Evolutionary conservation across 768 basidiomycete genomes (phyloP), one percentile per base, ranked within the genome.

Genomic region (Boletus tomentosulus): DNA sequence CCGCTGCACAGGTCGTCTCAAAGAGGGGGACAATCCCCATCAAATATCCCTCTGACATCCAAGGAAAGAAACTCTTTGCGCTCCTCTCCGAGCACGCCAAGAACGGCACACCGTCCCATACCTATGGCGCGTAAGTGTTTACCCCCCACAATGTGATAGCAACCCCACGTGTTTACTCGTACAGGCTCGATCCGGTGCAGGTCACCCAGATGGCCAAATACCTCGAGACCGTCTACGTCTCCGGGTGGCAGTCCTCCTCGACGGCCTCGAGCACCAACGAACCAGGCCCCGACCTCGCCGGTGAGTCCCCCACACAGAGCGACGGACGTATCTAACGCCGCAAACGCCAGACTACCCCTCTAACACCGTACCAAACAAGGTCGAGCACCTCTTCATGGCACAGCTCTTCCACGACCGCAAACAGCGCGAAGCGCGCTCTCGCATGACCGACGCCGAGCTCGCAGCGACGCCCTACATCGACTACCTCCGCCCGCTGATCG

Each of bases 341-440:
- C 13, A 54, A n/a, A n/a, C 41, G 22, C 0, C 54, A 92, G 95
- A 98, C 71, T 98, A 98, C 74, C 97, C 97, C 2, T 96, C 90
- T 47, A 98, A 98, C 77, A 98, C 97, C 22, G 96, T 98, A 1
- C 97, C 97, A 2, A 92, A 92, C 80, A 98, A 98, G 78, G 97
- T 98, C 58, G 92, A 98, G 70, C 97, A 98, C 59, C 80, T 98
- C 50, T 98, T 98, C 83, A 83, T 88, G 79, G 96, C 97, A 0
- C 97, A 98, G 69, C 85, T 98, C 41, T 98, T 98, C 85, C 97
- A 99, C 70, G 97, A 99, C 75, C 87, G 96, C 59, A 98, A 97
- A 72, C 96, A 98, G 70, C 86, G 84, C 51, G 89, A 93, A 67
- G 82, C 76, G 7, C 88, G 92, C 24, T 83, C 87, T 1, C 76